Evolutionary conservation across 2,329 filamentous ascomycete genomes (phyloP), one percentile per base, ranked within the genome.

Genomic region (Colletotrichum agaves): DNA sequence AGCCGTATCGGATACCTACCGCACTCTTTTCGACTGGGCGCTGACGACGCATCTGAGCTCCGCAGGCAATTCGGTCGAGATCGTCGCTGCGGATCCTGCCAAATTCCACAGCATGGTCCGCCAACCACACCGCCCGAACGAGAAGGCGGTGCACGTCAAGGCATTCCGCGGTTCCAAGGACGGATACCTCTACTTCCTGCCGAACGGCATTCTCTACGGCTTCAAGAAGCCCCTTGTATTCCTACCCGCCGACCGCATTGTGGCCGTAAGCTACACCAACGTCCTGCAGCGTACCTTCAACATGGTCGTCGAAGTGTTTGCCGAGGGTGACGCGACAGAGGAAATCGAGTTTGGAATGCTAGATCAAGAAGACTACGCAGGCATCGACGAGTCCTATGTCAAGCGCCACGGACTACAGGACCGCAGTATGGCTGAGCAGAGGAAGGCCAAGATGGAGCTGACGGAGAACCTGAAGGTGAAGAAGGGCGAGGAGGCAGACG

Each of bases 211-310:
- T 61, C 75, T 92, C 7, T 92, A 89, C 88, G 89, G 84, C 0
- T 92, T 90, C 81, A 91, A 91, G 78, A 92, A 91, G 76, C 90
- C 90, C 0, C 75, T 91, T 2, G 78, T 90, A 21, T 91, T 91
- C 72, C 80, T 91, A 5, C 87, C 88, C 4, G 82, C 90, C 17
- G 84, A 86, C 59, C 82, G 85, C 12, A 88, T 91, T 57, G 81
- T 82, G 0, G 87, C 88, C 2, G 81, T 91, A n/a, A 90, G 87
- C 73, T 91, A 90, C 75, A 90, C 88, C 5, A 90, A 81, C 66
- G 88, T 92, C 27, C 79, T 91, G 50, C 89, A 91, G 73, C 83
- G 89, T 21, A 92, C 90, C 0, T 91, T 92, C 72, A 91, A 91
- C 72, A 84, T 92, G 49, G 87, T 86, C 1, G 82, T 91, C 1